Evolutionary conservation across 257 asterid species (phyloP).

Genomic region (Striga asiatica): DNA sequence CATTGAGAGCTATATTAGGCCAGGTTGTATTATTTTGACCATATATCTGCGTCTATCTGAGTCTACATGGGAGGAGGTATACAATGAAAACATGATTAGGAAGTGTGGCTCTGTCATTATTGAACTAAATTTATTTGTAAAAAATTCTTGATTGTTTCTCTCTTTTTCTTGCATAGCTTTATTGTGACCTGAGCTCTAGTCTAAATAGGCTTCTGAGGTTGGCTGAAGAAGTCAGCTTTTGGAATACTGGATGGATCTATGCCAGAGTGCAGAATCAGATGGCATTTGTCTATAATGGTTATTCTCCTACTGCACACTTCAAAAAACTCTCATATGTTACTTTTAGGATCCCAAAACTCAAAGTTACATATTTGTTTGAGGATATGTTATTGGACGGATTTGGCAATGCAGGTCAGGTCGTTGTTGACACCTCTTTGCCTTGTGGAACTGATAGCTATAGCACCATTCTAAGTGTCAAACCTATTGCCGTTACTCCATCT

Average conservation of each 20-base stretch:
- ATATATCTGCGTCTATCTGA: slow-evolving; percentile 54
- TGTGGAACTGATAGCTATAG: slow-evolving; percentile 22
- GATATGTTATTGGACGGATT: neutral
- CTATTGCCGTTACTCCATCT: slow-evolving; percentile 59
- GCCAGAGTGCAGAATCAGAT: slow-evolving; percentile 43
- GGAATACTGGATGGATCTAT: slow-evolving; percentile 73
- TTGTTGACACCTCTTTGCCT: slow-evolving; percentile 45
- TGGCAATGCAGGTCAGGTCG: slow-evolving; percentile 42
- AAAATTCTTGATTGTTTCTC: slow-evolving; percentile 3
- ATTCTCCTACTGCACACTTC: slow-evolving; percentile 10
- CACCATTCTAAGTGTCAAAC: slow-evolving; percentile 48
- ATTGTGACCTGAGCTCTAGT: slow-evolving; percentile 40
- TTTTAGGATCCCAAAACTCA: neutral
- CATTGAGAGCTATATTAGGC: slow-evolving; percentile 89
- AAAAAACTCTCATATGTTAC: neutral
- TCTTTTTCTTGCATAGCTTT: slow-evolving; percentile 28
- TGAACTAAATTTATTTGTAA: slow-evolving; percentile 4
- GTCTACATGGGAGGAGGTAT: slow-evolving; percentile 78
- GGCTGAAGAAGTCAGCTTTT: slow-evolving; percentile 40
- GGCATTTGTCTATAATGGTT: slow-evolving; percentile 59
- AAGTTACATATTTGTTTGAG: slow-evolving; percentile 1
- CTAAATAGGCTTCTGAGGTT: slow-evolving; percentile 51
- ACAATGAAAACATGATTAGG: neutral
- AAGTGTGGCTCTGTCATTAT: neutral
- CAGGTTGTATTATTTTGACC: slow-evolving; percentile 77